Conservation (phyloP, 1,284 basidiomycete genomes). For the Trichosporon asahii region DNA sequence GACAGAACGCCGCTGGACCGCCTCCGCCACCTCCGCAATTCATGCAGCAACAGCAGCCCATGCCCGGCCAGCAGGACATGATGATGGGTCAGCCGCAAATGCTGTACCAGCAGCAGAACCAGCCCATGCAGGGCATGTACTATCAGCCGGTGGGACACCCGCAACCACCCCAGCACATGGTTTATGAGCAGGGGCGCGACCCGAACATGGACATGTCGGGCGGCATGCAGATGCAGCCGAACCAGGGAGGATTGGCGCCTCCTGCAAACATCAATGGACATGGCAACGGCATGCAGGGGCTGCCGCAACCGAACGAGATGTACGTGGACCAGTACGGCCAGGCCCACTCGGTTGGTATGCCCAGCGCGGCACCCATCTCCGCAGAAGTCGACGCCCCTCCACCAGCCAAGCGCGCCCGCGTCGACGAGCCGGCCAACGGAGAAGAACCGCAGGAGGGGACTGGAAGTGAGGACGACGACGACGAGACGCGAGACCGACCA, state of each 20-base stretch:
- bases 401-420: slow-evolving; percentile 29
- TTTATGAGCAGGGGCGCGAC: slow-evolving; percentile 12
- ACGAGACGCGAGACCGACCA: slow-evolving; percentile 33
- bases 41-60: slow-evolving; percentile 21
- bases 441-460: slow-evolving; percentile 23
- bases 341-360: slow-evolving; percentile 30
- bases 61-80: slow-evolving; percentile 15
- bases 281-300: slow-evolving; percentile 24
- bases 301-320: slow-evolving; percentile 37
- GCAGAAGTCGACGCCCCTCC: slow-evolving; percentile 18
- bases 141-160: slow-evolving; percentile 22
- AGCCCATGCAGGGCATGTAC: slow-evolving; percentile 26
- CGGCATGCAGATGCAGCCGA: slow-evolving; percentile 4
- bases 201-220: slow-evolving; percentile 20
- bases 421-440: slow-evolving; percentile 11
- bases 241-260: slow-evolving; percentile 28
- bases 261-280: slow-evolving; percentile 42
- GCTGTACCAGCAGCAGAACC: slow-evolving; percentile 19
- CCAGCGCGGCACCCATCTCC: slow-evolving; percentile 23
- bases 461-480: slow-evolving; percentile 35
- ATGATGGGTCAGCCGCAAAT: slow-evolving; percentile 22
- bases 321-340: slow-evolving; percentile 49
- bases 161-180: slow-evolving; percentile 21
- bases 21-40: slow-evolving; percentile 36
- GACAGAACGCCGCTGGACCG: slow-evolving; percentile 7